Base-by-base conservation (phyloP, 805 yeast genomes). In the Wickerhamiella alocasiicola region DNA sequence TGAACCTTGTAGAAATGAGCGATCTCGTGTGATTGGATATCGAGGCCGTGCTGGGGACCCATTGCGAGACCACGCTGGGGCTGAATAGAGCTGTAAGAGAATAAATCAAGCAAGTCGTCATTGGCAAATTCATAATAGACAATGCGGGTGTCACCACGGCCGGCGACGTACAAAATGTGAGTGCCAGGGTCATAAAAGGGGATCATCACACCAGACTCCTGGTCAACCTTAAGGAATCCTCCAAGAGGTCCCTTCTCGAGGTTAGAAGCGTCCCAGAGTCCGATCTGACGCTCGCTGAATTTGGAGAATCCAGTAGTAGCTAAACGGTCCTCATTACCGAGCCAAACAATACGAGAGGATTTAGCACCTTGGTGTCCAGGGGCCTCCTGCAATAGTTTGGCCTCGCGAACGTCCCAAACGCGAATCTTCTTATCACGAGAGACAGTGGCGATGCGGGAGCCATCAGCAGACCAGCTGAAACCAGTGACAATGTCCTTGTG, bases 111-210 rank as follows among this genome's bases (percentile, higher is more conserved):
- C 42, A 91, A 67, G 53, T 77, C 80, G 54, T 88, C 96, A 53
- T 81, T 74, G 46, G 77, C 84, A 59, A 72, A 84, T 65, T 91
- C 98, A 56, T 67, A 91, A 63, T 88, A 88, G 55, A 95, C 81
- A 54, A 91, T 83, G 59, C 88, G 91, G 53, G 97, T 97, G 60
- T 91, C 98, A 60, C 96, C 96, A 61, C 91, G 88, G 51, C 98
- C 99, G 24, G 94, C 97, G 46, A 91, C 65, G 55, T 80, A 91
- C 45, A 91, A 67, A 44, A 87, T 74, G 42, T 77, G 74, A 33
- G 81, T 85, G 26, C 81, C 71, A 20, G 74, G 81, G 57, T 91
- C 99, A 56, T 65, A 91, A 53, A 81, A 73, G 21, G 98, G 98
- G 72, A 91, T 81, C 59, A 87, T 65, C 31, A 91, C 81, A 52